A percentile compares a stretch with the other conserved stretches of the same genome.
These are phyloP conservation scores for Arthrobotrys entomopaga DNA, from an alignment of 2,329 filamentous ascomycete genomes.

Conservation along the genomic window DNA sequence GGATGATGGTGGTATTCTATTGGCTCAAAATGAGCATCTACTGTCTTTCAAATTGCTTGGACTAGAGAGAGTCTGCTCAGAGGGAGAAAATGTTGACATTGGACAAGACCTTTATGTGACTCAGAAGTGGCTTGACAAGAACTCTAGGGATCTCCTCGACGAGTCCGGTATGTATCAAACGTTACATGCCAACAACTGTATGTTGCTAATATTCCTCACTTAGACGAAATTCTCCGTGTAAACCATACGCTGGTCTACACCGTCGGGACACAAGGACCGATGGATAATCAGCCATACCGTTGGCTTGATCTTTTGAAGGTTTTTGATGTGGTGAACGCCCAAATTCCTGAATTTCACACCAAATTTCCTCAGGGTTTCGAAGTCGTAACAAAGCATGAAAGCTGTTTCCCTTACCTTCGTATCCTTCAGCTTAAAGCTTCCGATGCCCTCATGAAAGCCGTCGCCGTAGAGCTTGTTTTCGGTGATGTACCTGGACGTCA, in stretches of 20 bases:
- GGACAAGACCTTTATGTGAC: constrained; percentile 61
- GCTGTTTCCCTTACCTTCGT: constrained; percentile 65
- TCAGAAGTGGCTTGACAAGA: constrained; percentile 64
- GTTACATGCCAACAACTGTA: neutral
- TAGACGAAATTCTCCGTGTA: constrained; percentile 70
- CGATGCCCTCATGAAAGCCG: constrained; percentile 58
- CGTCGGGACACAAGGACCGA: constrained; percentile 66
- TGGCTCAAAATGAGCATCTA: constrained; percentile 73
- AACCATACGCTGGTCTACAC: constrained; percentile 74
- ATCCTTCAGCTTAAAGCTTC: constrained; percentile 63
- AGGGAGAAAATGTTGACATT: constrained; percentile 52
- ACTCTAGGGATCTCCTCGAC: constrained; percentile 70
- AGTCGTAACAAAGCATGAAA: constrained; percentile 59
- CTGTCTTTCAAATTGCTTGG: constrained; percentile 73
- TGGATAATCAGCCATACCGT: constrained; percentile 68
- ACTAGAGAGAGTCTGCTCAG: constrained; percentile 65
- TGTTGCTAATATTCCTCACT: neutral
- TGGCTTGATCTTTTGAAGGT: constrained; percentile 70
- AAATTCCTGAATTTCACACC: constrained; percentile 60
- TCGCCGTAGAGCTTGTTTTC: constrained; percentile 64
- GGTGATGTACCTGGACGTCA: constrained; percentile 60
- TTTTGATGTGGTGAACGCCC: constrained; percentile 63
- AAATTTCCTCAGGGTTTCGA: constrained; percentile 64
- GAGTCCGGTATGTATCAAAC: constrained; percentile 65
- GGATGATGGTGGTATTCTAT: constrained; percentile 67